Base-by-base conservation (phyloP, 139 green algal species). In the Bryopsis sp. region DNA sequence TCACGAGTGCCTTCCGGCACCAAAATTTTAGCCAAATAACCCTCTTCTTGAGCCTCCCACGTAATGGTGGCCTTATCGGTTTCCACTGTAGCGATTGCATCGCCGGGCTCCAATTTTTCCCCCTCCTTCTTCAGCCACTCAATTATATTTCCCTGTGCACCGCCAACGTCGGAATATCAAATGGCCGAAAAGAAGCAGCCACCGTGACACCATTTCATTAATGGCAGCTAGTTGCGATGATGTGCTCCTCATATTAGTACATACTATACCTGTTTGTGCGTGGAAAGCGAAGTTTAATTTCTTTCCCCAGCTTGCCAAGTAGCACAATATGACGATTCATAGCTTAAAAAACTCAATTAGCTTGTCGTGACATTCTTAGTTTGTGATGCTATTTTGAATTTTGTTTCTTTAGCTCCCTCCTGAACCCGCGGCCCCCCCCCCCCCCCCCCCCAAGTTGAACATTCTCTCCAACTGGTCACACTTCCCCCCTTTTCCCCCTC, bases 61-160 rank as follows among this genome's bases (percentile, higher is more conserved):
- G 86, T 83, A 46, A 92, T 82, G 0, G 78, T 88, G 6, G 87
- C 87, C 80, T 98, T 99, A 76, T 99, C 94, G 2, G 92, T 97
- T 75, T 97, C 91, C 24, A 97, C 76, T 64, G 96, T 88, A 2
- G 88, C 89, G 2, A 96, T 66, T 15, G 91, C 74, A 26, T 80
- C 59, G 1, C 78, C 82, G 4, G 82, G 71, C 2, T 63, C 38
- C 1, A 86, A 34, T n/a, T 54, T 11, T 24, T 85, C 82, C 19
- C 82, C 78, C 58, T 81, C 78, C 24, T 37, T 48, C 79, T 91
- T 90, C 60, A 82, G 82, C 92, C 92, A 97, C 3, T 64, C 70
- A 1, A 85, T 74, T 43, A 98, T 90, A 74, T 91, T 97, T 57
- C 92, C 92, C 82, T 86, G n/a, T 26, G 22, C 32, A 67, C 59